Base-by-base conservation (phyloP, 1,139 yeast species). In the Sugiyamaella neomexicana region DNA sequence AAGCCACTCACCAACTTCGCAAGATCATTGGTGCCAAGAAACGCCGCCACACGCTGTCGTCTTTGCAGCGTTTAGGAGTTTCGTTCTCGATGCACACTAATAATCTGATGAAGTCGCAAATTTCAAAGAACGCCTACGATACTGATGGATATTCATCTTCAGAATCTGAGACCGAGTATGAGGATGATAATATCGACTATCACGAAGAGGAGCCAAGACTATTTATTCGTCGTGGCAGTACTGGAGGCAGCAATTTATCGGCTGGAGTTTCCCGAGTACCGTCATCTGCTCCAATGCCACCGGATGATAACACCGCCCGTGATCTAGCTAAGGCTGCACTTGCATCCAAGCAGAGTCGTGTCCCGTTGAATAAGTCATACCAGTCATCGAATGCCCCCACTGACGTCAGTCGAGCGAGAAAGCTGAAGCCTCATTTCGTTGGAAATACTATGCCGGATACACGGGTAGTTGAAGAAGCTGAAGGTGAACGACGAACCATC, bases 401-500 rank as follows among this genome's bases (percentile, higher is more conserved):
- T 6, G 61, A 61, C 39, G 27, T 50, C 36, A 52, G 52, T 27
- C 52, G 58, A 9, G 62, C 65, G 8, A 62, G 58, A 53, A 62
- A 59, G 40, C 53, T 60, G 46, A 69, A 59, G 54, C 95, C 96
- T 0, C 83, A 85, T 53, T 89, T 89, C 65, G 81, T 89, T 41
- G 87, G 96, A 1, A 84, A 83, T 50, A 85, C 89, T 47, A 80
- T 88, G 52, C 96, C 96, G 1, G 80, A 82, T 55, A 82, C 96
- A 0, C 82, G 79, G 60, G 79, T 88, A 1, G 72, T 83, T 46
- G 89, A 84, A 55, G 87, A 84, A 52, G 89, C 86, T 0, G 80
- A 80, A 12, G 88, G 86, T 10, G 81, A 80, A 51, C 75, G 78
- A 56, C 83, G 83, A 5, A 78, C 86, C 0, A 76, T 83, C 39